A percentile compares a stretch with the other conserved stretches of the same genome.
These are phyloP conservation scores for Vaccinium vitisidaea DNA, from an alignment of 148 eudicot genomes.

Conservation along the genomic window DNA sequence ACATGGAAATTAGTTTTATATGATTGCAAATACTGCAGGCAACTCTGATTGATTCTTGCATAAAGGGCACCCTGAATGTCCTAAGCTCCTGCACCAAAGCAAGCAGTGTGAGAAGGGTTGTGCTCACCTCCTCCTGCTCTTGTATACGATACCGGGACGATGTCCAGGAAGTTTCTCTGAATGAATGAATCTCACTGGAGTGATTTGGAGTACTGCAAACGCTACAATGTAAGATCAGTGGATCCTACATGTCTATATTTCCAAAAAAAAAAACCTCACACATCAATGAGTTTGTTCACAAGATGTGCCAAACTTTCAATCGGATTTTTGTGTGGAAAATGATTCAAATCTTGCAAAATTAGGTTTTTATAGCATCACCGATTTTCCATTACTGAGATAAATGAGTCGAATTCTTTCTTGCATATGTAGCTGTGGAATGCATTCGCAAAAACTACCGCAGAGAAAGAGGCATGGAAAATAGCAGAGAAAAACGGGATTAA, in stretches of 20 bases:
- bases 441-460: constrained; percentile 81
- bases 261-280: background rate
- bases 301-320: background rate
- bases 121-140: constrained; percentile 94
- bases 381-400: background rate
- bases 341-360: background rate
- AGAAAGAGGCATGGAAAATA: constrained; percentile 73
- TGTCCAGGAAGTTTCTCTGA: constrained; percentile 48
- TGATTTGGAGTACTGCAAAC: constrained; percentile 75
- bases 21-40: constrained; percentile 44
- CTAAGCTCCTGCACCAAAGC: constrained; percentile 72
- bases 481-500: constrained; percentile 70
- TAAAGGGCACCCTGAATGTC: constrained; percentile 78
- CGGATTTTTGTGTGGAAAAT: background rate
- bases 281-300: background rate
- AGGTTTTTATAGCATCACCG: background rate
- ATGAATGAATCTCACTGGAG: constrained; percentile 94
- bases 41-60: constrained; percentile 65
- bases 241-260: background rate
- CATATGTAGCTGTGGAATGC: constrained; percentile 81
- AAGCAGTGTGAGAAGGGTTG: constrained; percentile 61
- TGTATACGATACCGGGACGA: constrained; percentile 74
- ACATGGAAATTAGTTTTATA: background rate
- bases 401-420: background rate
- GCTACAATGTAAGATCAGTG: constrained; percentile 47